Evolutionary conservation across 306 rosid species (phyloP).

Genomic region (Dalbergia cultrata): DNA sequence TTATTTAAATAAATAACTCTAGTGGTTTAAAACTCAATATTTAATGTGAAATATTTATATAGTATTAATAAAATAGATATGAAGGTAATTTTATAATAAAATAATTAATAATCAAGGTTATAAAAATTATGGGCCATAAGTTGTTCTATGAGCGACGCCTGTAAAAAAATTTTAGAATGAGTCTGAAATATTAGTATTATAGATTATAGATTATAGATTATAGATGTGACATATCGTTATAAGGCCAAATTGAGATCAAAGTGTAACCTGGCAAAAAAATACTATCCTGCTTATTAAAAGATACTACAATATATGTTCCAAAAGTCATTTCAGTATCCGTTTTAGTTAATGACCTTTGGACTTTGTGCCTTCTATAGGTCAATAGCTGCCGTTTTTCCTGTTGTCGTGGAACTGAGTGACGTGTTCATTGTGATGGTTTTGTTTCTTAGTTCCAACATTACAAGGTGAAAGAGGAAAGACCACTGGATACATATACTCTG

Average conservation of each 20-base stretch:
- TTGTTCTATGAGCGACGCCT: too few relatives aligned
- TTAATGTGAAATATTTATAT: too few relatives aligned
- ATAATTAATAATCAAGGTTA: too few relatives aligned
- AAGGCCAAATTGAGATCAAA: neutral
- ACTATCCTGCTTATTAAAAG: neutral
- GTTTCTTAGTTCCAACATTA: slow-evolving; percentile 62
- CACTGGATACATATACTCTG: slow-evolving; percentile 76
- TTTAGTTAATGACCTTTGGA: slow-evolving; percentile 1
- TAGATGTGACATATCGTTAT: neutral
- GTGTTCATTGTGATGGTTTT: slow-evolving; percentile 37
- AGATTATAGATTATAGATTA: too few relatives aligned
- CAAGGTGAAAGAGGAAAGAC: slow-evolving; percentile 79
- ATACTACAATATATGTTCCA: neutral
- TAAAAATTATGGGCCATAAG: too few relatives aligned
- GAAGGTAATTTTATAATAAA: too few relatives aligned
- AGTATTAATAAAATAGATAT: too few relatives aligned
- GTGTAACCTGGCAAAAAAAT: slow-evolving; percentile 11
- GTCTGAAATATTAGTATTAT: too few relatives aligned
- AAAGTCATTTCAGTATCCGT: slow-evolving; percentile 6
- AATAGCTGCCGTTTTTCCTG: neutral
- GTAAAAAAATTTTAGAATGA: too few relatives aligned
- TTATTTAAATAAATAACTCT: too few relatives aligned
- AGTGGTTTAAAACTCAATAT: too few relatives aligned
- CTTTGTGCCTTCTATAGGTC: slow-evolving; percentile 1
- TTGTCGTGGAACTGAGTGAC: slow-evolving; percentile 26